phyloP scores from a whole-genome alignment of 306 rosid genomes.

The Notholithocarpus densiflorus region DNA sequence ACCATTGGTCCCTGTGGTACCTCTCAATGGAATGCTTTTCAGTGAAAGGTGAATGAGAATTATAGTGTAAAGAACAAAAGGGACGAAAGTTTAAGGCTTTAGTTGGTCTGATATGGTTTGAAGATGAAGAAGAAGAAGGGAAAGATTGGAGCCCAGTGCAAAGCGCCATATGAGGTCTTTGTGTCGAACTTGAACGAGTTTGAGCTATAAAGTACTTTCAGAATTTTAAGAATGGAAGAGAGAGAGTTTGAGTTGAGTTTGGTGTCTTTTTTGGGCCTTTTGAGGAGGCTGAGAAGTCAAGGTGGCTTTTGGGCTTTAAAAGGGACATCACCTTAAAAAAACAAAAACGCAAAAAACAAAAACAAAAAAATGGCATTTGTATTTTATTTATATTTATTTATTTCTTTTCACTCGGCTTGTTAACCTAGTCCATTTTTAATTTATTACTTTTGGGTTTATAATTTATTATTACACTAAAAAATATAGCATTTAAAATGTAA shows the following conservation, averaged over 20 bases:
- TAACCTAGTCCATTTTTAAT: too few relatives aligned
- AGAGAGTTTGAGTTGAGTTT: background rate
- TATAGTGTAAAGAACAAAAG: constrained; percentile 47
- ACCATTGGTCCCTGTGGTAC: constrained; percentile 84
- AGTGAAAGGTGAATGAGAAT: constrained; percentile 64
- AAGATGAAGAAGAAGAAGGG: constrained; percentile 25
- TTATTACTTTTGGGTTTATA: too few relatives aligned
- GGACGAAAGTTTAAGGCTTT: constrained; percentile 26
- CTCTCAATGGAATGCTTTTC: constrained; percentile 69
- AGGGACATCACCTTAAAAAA: background rate
- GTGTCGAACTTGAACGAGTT: too few relatives aligned
- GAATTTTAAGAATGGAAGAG: background rate
- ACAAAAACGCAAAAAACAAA: too few relatives aligned
- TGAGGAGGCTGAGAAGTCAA: background rate
- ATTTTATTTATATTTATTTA: too few relatives aligned
- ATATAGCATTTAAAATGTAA: too few relatives aligned
- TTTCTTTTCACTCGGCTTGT: too few relatives aligned
- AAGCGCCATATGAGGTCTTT: constrained; percentile 43
- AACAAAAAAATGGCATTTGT: too few relatives aligned
- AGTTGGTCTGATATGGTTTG: constrained; percentile 23
- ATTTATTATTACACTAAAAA: too few relatives aligned
- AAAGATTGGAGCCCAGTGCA: constrained; percentile 39
- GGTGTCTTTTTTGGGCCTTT: background rate
- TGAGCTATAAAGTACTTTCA: too few relatives aligned
- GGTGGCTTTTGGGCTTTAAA: background rate